A percentile compares a stretch with the other conserved stretches of the same genome.
phyloP scores from a whole-genome alignment of 73 alveolate species.

The Tetrahymena borealis region DNA sequence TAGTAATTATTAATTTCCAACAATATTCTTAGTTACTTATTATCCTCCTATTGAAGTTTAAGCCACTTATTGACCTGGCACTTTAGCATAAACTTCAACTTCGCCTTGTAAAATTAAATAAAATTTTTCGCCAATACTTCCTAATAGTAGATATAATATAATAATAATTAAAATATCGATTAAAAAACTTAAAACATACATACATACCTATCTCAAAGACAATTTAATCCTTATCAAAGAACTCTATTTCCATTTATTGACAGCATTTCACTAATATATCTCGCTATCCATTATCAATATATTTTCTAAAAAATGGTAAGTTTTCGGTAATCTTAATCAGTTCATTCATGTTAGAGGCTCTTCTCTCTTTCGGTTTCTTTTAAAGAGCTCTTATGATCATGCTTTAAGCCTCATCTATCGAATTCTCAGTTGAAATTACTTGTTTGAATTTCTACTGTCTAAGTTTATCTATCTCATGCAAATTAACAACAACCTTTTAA shows the following conservation, averaged over 20 bases:
- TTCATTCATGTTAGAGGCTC: not conserved
- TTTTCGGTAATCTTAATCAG: not conserved
- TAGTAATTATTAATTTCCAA: not conserved
- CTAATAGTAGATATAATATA: not conserved
- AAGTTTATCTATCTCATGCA: not conserved
- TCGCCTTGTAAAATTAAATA: constrained; percentile 43
- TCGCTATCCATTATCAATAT: not conserved
- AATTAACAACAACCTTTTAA: not conserved
- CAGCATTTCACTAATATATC: not conserved
- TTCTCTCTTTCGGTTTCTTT: not conserved
- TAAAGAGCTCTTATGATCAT: not conserved
- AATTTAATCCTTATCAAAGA: not conserved
- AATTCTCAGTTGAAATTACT: not conserved
- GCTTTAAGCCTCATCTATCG: not conserved
- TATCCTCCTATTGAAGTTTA: not conserved
- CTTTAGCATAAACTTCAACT: constrained; percentile 42
- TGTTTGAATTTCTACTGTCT: not conserved
- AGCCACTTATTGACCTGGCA: not conserved
- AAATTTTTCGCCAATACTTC: constrained; percentile 47
- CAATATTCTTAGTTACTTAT: not conserved
- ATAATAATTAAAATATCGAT: constrained; percentile 2
- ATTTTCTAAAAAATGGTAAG: not conserved
- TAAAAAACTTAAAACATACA: not conserved
- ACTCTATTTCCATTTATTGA: not conserved
- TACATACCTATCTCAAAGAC: not conserved